Conservation (phyloP, 2,329 filamentous ascomycete species). For the Aspergillus pseudoterreus region DNA sequence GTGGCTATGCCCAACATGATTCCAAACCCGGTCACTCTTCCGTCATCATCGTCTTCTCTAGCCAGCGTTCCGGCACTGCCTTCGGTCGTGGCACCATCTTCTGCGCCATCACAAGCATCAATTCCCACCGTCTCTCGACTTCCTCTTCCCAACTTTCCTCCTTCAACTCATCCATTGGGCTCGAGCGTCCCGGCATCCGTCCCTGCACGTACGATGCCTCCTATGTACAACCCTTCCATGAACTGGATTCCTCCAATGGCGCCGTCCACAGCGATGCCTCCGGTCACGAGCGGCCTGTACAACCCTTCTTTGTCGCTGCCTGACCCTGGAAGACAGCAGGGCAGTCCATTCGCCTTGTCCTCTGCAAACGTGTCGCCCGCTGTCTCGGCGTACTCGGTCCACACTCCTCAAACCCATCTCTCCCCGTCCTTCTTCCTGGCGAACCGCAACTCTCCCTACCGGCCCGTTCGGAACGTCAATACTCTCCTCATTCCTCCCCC, state of each 20-base stretch:
- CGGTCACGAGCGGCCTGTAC: constrained; percentile 27
- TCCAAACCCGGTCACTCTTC: constrained; percentile 3
- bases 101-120: constrained; percentile 34
- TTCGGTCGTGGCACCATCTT: constrained; percentile 30
- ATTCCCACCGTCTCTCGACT: constrained; percentile 51
- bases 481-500: constrained; percentile 87
- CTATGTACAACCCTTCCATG: constrained; percentile 60
- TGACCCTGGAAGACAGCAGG: constrained; percentile 42
- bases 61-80: constrained; percentile 29
- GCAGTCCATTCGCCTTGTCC: constrained; percentile 48
- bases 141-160: constrained; percentile 67
- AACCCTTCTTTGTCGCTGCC: constrained; percentile 26
- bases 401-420: constrained; percentile 64
- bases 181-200: constrained; percentile 39
- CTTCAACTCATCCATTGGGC: constrained; percentile 51
- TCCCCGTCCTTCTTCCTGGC: constrained; percentile 86
- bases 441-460: constrained; percentile 87
- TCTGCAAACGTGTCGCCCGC: constrained; percentile 65
- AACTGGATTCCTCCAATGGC: constrained; percentile 48
- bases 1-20: constrained; percentile 24
- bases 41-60: constrained; percentile 19
- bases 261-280: constrained; percentile 28
- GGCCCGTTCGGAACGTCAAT: constrained; percentile 82
- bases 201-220: constrained; percentile 65
- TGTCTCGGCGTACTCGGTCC: constrained; percentile 59